Conservation (phyloP, 2,329 filamentous ascomycete genomes). For the Pyrenophora tritici-repentis region DNA sequence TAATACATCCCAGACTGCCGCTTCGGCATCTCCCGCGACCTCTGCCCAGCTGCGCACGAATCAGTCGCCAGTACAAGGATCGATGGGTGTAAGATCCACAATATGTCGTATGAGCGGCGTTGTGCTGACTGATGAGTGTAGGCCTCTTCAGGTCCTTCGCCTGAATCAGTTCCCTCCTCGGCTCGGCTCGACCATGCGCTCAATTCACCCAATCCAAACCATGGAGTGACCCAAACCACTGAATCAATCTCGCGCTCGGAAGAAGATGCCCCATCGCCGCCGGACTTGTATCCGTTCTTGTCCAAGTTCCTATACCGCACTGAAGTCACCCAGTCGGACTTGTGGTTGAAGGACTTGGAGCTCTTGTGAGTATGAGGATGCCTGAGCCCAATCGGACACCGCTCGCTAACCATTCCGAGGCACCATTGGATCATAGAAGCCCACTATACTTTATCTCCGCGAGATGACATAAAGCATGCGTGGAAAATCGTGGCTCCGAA, state of each 20-base stretch:
- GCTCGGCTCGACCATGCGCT: slow-evolving; percentile 28
- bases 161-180: slow-evolving; percentile 15
- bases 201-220: slow-evolving; percentile 19
- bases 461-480: slow-evolving; percentile 32
- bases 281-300: slow-evolving; percentile 42
- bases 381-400: not conserved
- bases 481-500: slow-evolving; percentile 45
- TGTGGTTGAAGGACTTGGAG: slow-evolving; percentile 43
- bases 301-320: slow-evolving; percentile 35
- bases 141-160: slow-evolving; percentile 15
- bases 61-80: slow-evolving; percentile 16
- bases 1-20: slow-evolving; percentile 18
- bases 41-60: slow-evolving; percentile 17
- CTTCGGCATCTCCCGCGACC: slow-evolving; percentile 18
- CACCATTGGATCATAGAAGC: slow-evolving; percentile 43
- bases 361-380: slow-evolving; percentile 33
- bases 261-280: slow-evolving; percentile 32
- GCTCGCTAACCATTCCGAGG: slow-evolving; percentile 21
- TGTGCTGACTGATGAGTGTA: slow-evolving; percentile 10
- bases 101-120: not conserved
- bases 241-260: slow-evolving; percentile 26
- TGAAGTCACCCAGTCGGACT: slow-evolving; percentile 25
- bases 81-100: slow-evolving; percentile 23
- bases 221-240: not conserved
- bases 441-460: slow-evolving; percentile 28